Conservation (phyloP, 2,329 filamentous ascomycete genomes). For the Aspergillus hiratsukae region DNA sequence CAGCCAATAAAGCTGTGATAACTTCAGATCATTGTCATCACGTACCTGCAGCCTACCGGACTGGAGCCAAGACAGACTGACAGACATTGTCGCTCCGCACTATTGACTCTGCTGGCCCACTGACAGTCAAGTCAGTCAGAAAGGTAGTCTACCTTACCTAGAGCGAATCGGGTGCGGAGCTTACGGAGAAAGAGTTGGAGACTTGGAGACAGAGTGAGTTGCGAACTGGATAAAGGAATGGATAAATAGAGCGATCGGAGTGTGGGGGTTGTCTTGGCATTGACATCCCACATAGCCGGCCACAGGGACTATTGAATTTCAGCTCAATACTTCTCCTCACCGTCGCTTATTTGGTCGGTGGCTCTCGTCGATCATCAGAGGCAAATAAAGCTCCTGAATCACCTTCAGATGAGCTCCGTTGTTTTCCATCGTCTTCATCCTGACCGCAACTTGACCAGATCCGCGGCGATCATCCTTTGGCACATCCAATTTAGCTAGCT, state of each 20-base stretch:
- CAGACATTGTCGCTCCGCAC: no score
- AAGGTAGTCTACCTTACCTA: background rate
- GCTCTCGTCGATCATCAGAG: background rate
- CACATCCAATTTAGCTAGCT: background rate
- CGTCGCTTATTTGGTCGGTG: background rate
- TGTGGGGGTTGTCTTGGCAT: background rate
- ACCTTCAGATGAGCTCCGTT: background rate
- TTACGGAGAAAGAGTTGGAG: background rate
- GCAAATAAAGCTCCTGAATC: background rate
- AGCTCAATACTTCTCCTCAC: background rate
- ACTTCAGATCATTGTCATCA: background rate
- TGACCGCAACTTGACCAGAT: background rate
- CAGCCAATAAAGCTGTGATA: background rate
- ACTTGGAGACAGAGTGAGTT: background rate
- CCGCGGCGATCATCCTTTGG: background rate
- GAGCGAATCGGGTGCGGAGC: background rate
- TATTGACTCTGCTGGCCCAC: background rate
- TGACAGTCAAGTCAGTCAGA: background rate
- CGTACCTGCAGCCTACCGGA: background rate
- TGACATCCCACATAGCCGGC: background rate
- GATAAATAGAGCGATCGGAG: background rate
- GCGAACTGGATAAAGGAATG: background rate
- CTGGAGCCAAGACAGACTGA: background rate
- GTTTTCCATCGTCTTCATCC: background rate
- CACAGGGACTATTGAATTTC: background rate